phyloP scores from a whole-genome alignment of 1,284 basidiomycete genomes.

The Schizophyllum amplum region DNA sequence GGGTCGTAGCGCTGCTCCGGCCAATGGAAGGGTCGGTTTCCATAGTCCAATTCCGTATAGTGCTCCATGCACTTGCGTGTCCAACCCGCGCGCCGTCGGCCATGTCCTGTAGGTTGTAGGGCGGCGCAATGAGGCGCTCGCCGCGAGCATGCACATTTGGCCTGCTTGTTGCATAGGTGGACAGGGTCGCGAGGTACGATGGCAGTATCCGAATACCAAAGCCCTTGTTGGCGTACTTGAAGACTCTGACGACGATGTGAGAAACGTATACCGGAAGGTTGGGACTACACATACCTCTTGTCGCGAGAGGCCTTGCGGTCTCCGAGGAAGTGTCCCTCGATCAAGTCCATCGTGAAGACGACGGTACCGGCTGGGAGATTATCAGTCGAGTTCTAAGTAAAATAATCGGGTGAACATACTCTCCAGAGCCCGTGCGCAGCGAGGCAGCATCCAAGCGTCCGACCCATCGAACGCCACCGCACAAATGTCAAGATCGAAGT shows the following conservation, averaged over 20 bases:
- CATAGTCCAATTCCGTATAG: constrained; percentile 7
- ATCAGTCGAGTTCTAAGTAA: constrained; percentile 9
- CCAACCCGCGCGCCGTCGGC: constrained; percentile 8
- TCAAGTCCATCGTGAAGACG: constrained; percentile 12
- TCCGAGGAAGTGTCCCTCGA: constrained; percentile 10
- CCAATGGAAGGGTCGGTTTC: constrained; percentile 9
- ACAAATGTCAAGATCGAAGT: constrained; percentile 16
- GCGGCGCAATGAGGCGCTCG: constrained; percentile 4
- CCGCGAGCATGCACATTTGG: neutral
- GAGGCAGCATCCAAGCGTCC: constrained; percentile 14
- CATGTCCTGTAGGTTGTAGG: constrained; percentile 4
- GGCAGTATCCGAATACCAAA: constrained; percentile 14
- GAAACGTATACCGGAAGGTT: neutral
- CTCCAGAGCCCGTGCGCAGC: constrained; percentile 14
- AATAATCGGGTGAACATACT: constrained; percentile 12
- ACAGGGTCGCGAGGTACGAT: constrained; percentile 10
- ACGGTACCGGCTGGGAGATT: constrained; percentile 6
- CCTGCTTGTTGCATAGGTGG: constrained; percentile 2
- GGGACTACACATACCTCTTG: constrained; percentile 3
- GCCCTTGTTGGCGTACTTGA: constrained; percentile 16
- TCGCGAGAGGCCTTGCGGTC: constrained; percentile 10
- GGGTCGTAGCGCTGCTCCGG: constrained; percentile 3
- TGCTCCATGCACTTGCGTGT: constrained; percentile 6
- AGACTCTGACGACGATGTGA: constrained; percentile 6
- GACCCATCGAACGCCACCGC: constrained; percentile 14